Evolutionary conservation across 129 eudicot species (phyloP).

Genomic region (Flaveria bidentis): DNA sequence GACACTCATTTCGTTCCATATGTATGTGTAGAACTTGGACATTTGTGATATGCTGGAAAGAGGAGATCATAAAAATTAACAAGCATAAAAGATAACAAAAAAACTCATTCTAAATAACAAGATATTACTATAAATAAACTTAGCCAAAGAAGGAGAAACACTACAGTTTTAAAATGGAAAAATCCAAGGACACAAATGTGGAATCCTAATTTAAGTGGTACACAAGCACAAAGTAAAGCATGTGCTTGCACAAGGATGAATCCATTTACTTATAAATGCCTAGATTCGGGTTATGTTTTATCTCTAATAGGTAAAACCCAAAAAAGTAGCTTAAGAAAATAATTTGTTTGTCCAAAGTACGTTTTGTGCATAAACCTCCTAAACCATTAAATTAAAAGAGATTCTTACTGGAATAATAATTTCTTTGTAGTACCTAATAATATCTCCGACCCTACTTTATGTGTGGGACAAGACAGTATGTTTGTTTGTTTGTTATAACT

Average conservation of each 20-base stretch:
- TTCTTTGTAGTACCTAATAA: not conserved
- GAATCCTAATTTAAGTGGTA: not conserved
- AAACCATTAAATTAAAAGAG: not conserved
- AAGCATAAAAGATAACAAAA: not conserved
- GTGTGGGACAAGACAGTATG: no score
- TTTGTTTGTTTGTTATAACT: no score
- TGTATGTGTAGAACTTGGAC: conserved; percentile 63
- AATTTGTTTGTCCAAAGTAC: not conserved
- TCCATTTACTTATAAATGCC: not conserved
- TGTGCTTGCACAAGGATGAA: not conserved
- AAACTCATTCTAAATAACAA: not conserved
- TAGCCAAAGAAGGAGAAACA: not conserved
- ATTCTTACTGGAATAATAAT: not conserved
- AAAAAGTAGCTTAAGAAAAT: not conserved
- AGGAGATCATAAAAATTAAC: conserved; percentile 1
- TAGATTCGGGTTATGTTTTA: not conserved
- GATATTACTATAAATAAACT: not conserved
- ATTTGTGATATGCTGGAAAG: conserved; percentile 69
- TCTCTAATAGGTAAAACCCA: not conserved
- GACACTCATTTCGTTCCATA: conserved; percentile 61
- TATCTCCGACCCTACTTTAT: no score
- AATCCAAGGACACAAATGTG: not conserved
- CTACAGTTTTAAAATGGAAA: not conserved
- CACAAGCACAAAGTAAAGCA: not conserved
- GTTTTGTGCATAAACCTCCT: conserved; percentile 7